These are phyloP conservation scores for Mycena pura DNA, from an alignment of 768 basidiomycete genomes.

Conservation along the genomic window DNA sequence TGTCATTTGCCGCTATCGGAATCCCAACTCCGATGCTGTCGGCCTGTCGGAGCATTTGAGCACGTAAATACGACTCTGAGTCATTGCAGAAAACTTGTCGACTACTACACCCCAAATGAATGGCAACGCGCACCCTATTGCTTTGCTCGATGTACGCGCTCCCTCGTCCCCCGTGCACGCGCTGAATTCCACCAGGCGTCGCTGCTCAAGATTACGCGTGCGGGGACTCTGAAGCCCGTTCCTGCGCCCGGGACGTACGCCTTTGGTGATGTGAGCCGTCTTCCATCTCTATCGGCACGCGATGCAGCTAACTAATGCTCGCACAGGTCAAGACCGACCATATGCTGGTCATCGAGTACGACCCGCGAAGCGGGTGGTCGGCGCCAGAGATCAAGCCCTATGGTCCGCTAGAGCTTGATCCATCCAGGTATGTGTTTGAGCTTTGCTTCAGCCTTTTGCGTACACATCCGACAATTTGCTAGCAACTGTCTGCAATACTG, in stretches of 20 bases:
- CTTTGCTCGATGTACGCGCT: conserved; percentile 7
- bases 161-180: not conserved
- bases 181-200: conserved; percentile 52
- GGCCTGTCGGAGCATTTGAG: too few species aligned
- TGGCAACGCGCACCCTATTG: conserved; percentile 7
- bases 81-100: too few species aligned
- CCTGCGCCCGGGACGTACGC: conserved; percentile 52
- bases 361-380: conserved; percentile 71
- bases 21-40: too few species aligned
- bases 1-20: too few species aligned
- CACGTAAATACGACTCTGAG: too few species aligned
- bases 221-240: conserved; percentile 56
- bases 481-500: too few species aligned
- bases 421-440: conserved; percentile 60
- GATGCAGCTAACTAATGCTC: conserved; percentile 2
- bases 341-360: conserved; percentile 74
- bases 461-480: too few species aligned
- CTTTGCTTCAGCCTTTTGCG: too few species aligned
- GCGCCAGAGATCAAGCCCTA: conserved; percentile 79
- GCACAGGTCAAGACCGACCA: conserved; percentile 72
- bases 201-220: conserved; percentile 54
- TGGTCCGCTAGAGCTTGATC: conserved; percentile 71
- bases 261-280: conserved; percentile 61
- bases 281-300: not conserved
- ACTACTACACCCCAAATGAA: not conserved